Evolutionary conservation across 108 stramenopile genomes (phyloP).

Genomic region (Skeletonema grethae): DNA sequence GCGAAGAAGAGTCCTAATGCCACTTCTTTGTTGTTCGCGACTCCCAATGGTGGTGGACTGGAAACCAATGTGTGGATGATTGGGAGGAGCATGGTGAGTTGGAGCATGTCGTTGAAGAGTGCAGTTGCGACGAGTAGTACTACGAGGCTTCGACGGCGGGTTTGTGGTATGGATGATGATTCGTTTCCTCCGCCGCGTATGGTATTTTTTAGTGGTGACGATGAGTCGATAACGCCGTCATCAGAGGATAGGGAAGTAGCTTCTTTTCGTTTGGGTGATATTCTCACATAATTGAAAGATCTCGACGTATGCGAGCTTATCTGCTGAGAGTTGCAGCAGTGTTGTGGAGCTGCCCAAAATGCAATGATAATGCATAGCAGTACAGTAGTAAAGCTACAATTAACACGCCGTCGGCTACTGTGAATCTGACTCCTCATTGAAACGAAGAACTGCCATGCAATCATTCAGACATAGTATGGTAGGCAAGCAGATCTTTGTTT

Average conservation of each 20-base stretch:
- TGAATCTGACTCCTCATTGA: too few relatives aligned
- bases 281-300: background rate
- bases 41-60: slow-evolving; percentile 37
- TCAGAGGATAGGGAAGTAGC: background rate
- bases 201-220: background rate
- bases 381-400: too few relatives aligned
- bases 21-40: slow-evolving; percentile 25
- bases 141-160: slow-evolving; percentile 12
- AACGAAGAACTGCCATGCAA: too few relatives aligned
- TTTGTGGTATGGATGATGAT: slow-evolving; percentile 4
- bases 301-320: background rate
- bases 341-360: background rate
- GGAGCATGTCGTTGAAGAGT: slow-evolving; percentile 46
- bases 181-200: too few relatives aligned
- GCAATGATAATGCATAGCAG: background rate
- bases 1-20: slow-evolving; percentile 41
- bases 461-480: too few relatives aligned
- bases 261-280: background rate
- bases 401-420: too few relatives aligned
- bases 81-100: slow-evolving; percentile 43
- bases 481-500: too few relatives aligned
- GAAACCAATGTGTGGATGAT: slow-evolving; percentile 39
- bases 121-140: slow-evolving; percentile 38
- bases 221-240: background rate
- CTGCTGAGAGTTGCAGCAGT: background rate